Conservation (phyloP, 1,139 yeast species). For the Saccharomyces pastorianus region DNA sequence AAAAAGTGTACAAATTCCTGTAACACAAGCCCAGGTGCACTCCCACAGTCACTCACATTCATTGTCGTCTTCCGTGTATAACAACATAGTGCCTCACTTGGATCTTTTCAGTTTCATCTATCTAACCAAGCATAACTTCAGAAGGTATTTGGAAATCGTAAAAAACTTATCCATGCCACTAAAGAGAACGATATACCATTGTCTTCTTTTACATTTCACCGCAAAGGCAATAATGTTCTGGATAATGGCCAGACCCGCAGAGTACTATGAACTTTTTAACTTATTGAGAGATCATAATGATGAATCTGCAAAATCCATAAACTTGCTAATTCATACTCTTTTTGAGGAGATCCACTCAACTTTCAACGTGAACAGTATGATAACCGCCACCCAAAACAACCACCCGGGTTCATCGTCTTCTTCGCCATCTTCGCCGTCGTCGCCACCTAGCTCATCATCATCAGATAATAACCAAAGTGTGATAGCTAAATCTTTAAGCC, state of each 20-base stretch:
- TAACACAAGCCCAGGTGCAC: constrained; percentile 3
- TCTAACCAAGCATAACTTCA: constrained; percentile 16
- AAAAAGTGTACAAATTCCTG: constrained; percentile 17
- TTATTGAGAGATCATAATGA: constrained; percentile 5
- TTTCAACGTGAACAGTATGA: constrained; percentile 10
- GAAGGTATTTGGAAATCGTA: constrained; percentile 20
- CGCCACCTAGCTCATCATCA: not conserved
- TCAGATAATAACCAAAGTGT: not conserved
- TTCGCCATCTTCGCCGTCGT: not conserved
- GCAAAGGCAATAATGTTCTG: constrained; percentile 26
- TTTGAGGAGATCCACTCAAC: constrained; percentile 16
- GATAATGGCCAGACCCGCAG: constrained; percentile 28
- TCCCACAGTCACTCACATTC: not conserved
- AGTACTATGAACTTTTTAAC: constrained; percentile 15
- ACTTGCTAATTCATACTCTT: constrained; percentile 4
- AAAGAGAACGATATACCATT: constrained; percentile 22
- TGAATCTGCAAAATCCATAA: constrained; percentile 2
- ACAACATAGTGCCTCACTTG: constrained; percentile 16
- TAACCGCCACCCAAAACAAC: constrained; percentile 5
- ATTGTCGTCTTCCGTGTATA: not conserved
- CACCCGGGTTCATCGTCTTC: not conserved
- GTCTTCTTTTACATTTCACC: constrained; percentile 22
- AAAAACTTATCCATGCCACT: constrained; percentile 15
- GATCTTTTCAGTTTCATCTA: constrained; percentile 26
- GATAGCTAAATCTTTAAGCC: not conserved